Evolutionary conservation across 179 eudicot species (phyloP).

Genomic region (Spergularia azorica): DNA sequence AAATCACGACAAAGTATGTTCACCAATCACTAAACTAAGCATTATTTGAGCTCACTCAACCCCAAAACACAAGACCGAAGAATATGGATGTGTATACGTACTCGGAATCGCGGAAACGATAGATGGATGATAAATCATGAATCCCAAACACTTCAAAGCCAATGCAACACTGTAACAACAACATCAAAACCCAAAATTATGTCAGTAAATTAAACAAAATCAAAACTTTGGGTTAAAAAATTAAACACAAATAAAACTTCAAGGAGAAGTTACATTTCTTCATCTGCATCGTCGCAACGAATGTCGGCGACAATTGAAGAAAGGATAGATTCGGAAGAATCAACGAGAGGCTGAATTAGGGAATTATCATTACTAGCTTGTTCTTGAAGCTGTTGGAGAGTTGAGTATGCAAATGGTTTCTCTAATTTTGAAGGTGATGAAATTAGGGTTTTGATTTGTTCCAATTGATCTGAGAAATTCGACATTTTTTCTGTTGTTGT

Average conservation of each 20-base stretch:
- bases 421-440: conserved; percentile 37
- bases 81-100: conserved; percentile 21
- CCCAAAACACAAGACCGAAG: background rate
- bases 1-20: background rate
- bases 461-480: conserved; percentile 43
- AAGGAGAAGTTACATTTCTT: conserved; percentile 57
- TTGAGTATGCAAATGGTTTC: conserved; percentile 62
- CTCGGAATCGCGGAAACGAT: conserved; percentile 47
- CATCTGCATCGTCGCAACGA: conserved; percentile 42
- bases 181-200: conserved; percentile 15
- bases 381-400: conserved; percentile 62
- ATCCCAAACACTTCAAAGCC: conserved; percentile 93
- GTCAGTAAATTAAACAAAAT: background rate
- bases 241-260: background rate
- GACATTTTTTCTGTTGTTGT: conserved; percentile 32
- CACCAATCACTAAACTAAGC: conserved; percentile 7
- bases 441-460: conserved; percentile 54
- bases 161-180: conserved; percentile 47
- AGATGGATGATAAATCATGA: conserved; percentile 78
- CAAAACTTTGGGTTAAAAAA: background rate
- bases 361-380: conserved; percentile 42
- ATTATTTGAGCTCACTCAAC: background rate
- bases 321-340: conserved; percentile 35
- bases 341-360: conserved; percentile 38
- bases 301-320: conserved; percentile 50